Conservation (phyloP, 2,329 filamentous ascomycete genomes). For the Talaromyces islandicus region DNA sequence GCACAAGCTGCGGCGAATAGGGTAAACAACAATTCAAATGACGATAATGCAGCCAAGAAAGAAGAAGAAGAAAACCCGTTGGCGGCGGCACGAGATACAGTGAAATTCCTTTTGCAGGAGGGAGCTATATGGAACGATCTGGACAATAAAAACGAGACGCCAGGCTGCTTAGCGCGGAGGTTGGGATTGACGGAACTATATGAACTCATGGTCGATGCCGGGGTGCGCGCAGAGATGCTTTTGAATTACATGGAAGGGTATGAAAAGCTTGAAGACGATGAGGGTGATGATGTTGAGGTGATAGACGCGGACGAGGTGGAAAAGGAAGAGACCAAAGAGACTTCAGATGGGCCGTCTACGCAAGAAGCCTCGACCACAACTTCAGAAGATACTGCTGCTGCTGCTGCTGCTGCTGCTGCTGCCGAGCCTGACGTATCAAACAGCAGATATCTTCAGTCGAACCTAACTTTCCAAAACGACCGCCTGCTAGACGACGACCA, state of each 20-base stretch:
- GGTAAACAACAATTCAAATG: not conserved
- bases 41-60: constrained; percentile 18
- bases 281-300: constrained; percentile 35
- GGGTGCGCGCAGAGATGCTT: constrained; percentile 82
- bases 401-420: not conserved
- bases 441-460: constrained; percentile 62
- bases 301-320: constrained; percentile 19
- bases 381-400: not conserved
- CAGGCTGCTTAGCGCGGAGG: constrained; percentile 73
- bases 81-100: constrained; percentile 59
- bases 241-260: constrained; percentile 79
- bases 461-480: constrained; percentile 57
- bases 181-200: constrained; percentile 69
- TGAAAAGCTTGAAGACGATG: constrained; percentile 55
- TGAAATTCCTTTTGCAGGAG: constrained; percentile 72
- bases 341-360: constrained; percentile 4
- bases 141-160: constrained; percentile 79
- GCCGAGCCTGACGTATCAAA: constrained; percentile 51
- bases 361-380: constrained; percentile 1
- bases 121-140: constrained; percentile 98
- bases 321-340: constrained; percentile 12
- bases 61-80: constrained; percentile 29
- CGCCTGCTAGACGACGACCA: constrained; percentile 67
- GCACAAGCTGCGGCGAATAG: not conserved
- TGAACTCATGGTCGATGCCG: constrained; percentile 77